Percentiles rank a stretch among this genome's conserved stretches.
These are phyloP conservation scores for Plasmodium knowlesi DNA, from an alignment of 169 alveolate genomes.

Conservation along the genomic window DNA sequence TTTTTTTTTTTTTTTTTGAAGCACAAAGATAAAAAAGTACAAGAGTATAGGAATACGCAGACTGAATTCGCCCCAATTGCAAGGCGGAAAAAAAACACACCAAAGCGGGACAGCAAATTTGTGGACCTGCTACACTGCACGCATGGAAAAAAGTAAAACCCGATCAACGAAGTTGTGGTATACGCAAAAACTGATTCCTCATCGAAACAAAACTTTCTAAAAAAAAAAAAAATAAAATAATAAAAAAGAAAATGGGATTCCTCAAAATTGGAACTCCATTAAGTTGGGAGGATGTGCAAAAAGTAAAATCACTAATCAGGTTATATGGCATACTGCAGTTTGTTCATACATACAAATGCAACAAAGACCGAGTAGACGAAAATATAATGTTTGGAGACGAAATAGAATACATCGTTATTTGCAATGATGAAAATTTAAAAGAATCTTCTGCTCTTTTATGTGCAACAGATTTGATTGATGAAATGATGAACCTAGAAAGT, in stretches of 20 bases:
- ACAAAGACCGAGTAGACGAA: conserved; percentile 76
- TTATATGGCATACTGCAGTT: conserved; percentile 78
- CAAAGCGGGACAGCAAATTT: not conserved
- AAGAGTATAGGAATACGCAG: not conserved
- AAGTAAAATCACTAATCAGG: conserved; percentile 46
- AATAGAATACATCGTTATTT: conserved; percentile 70
- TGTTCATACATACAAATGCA: conserved; percentile 72
- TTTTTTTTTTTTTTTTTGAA: no score
- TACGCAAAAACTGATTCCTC: not conserved
- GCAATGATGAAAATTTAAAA: conserved; percentile 57
- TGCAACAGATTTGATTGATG: conserved; percentile 76
- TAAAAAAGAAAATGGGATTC: conserved; percentile 31
- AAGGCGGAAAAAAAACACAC: not conserved
- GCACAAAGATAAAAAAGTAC: not conserved
- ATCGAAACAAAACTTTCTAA: not conserved
- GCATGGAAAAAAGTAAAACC: not conserved
- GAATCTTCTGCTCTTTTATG: conserved; percentile 77
- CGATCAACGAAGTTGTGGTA: not conserved
- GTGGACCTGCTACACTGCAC: not conserved
- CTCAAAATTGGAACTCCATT: conserved; percentile 72
- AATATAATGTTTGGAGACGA: conserved; percentile 82
- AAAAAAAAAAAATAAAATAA: not conserved
- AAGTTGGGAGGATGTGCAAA: conserved; percentile 72
- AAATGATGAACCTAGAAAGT: conserved; percentile 71
- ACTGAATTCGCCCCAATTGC: not conserved